Conservation (phyloP, 2,329 filamentous ascomycete genomes). For the Aspergillus fumigatus region DNA sequence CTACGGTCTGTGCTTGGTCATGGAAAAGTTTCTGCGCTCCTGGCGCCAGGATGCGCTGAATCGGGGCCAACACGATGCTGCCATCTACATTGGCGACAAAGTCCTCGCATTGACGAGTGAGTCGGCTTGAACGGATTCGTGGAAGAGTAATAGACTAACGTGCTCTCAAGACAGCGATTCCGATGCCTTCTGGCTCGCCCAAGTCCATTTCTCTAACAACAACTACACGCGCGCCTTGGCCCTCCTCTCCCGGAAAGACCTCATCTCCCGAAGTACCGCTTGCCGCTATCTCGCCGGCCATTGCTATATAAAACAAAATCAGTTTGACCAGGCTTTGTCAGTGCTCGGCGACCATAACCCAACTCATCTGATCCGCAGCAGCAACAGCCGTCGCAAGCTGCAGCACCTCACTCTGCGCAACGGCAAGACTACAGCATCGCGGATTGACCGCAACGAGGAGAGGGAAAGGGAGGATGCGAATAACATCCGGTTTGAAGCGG, state of each 20-base stretch:
- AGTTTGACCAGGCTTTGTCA: constrained; percentile 81
- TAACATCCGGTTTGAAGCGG: constrained; percentile 83
- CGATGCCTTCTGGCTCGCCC: constrained; percentile 96
- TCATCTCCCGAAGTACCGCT: constrained; percentile 74
- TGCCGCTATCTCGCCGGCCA: constrained; percentile 91
- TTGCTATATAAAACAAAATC: constrained; percentile 87
- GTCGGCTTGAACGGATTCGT: constrained; percentile 23
- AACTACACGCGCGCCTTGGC: constrained; percentile 91
- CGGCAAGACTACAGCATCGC: constrained; percentile 44
- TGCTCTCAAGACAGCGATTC: constrained; percentile 69
- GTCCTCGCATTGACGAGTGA: constrained; percentile 86
- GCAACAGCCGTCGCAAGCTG: constrained; percentile 64
- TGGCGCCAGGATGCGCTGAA: constrained; percentile 96
- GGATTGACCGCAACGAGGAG: constrained; percentile 56
- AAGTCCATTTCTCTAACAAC: constrained; percentile 91
- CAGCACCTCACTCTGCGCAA: constrained; percentile 55
- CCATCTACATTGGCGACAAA: constrained; percentile 97
- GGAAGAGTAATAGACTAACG: constrained; percentile 2
- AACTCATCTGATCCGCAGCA: constrained; percentile 74
- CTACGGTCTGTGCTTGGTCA: constrained; percentile 34
- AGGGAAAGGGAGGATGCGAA: constrained; percentile 64
- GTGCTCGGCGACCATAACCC: constrained; percentile 91
- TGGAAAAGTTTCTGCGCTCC: constrained; percentile 90
- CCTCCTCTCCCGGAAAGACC: constrained; percentile 77
- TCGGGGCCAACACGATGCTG: constrained; percentile 93